Evolutionary conservation across 768 basidiomycete genomes (phyloP).

Genomic region (Lanmaoa pseudosensibilis): DNA sequence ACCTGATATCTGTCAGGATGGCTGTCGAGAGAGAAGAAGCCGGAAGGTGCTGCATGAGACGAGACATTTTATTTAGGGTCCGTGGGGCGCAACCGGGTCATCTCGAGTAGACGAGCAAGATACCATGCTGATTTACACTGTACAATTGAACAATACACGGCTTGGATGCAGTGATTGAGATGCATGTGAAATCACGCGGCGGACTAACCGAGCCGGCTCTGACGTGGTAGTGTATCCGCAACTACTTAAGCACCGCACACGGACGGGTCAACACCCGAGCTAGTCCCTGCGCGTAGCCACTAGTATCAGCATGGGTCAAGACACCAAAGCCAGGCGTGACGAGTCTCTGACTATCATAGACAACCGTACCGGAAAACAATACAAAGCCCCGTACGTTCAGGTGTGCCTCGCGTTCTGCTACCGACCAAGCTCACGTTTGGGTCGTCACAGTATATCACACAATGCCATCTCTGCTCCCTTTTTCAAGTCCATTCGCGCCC

Average conservation of each 20-base stretch:
- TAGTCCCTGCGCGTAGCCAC: background rate
- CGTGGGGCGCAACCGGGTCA: background rate
- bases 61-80: background rate
- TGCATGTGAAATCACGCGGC: slow-evolving; percentile 6
- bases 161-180: background rate
- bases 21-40: slow-evolving; percentile 34
- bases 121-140: slow-evolving; percentile 19
- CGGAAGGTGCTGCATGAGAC: slow-evolving; percentile 10
- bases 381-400: slow-evolving; percentile 65
- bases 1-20: slow-evolving; percentile 24
- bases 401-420: background rate
- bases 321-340: slow-evolving; percentile 17
- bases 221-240: background rate
- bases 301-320: slow-evolving; percentile 27
- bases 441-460: slow-evolving; percentile 66
- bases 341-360: slow-evolving; percentile 66
- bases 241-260: background rate
- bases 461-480: slow-evolving; percentile 79
- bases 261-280: background rate
- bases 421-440: background rate
- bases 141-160: slow-evolving; percentile 8
- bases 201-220: slow-evolving; percentile 1
- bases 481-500: slow-evolving; percentile 75
- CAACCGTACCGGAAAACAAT: slow-evolving; percentile 82
- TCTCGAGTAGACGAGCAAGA: slow-evolving; percentile 3